Base-by-base conservation (phyloP, 2,329 filamentous ascomycete species). In the Lasiodiplodia gonubiensis region DNA sequence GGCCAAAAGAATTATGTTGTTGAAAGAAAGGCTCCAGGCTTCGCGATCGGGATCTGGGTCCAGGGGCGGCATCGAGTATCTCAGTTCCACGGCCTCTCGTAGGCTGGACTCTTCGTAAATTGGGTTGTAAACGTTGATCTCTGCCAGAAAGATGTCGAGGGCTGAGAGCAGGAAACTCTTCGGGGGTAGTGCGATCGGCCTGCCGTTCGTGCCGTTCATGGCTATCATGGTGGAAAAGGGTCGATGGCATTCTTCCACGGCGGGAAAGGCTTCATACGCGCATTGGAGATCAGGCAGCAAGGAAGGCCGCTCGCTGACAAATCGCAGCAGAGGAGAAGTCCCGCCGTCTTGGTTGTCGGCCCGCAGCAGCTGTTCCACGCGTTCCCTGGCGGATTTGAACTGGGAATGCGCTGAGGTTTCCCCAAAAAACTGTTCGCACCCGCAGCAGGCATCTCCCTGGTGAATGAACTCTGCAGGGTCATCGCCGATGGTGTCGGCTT, bases 341-440 rank as follows among this genome's bases (percentile, higher is more conserved):
- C 21, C 53, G 27, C 16, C 30, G 18, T 55, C 53, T 33, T 55
- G 18, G 53, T 55, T 55, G 30, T 35, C 16, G 16, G 30, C 27
- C 30, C 33, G 16, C 53, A 55, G n/a, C 30, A 55, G n/a, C 53
- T 14, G 53, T 18, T 55, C 33, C 23, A 37, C 33, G 18, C 53
- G 27, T 18, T 55, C 53, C 27, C 33, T 55, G 33, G 53, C 53
- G 0, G 53, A 55, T 21, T 37, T 55, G 53, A 55, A 55, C 18
- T 35, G 53, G 27, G 27, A 55, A 37, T 55, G 30, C 3, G 53
- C 53, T 4, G 53, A 55, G 4, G 53, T 55, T 37, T n/a, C 53
- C 23, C 53, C 53, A 23, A 55, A 55, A 23, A 55, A 55, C n/a
- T 55, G 53, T n/a, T 55, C 53, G 33, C 53, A 55, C 18, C 53